Base-by-base conservation (phyloP, 768 basidiomycete genomes). In the Auriscalpium vulgare region DNA sequence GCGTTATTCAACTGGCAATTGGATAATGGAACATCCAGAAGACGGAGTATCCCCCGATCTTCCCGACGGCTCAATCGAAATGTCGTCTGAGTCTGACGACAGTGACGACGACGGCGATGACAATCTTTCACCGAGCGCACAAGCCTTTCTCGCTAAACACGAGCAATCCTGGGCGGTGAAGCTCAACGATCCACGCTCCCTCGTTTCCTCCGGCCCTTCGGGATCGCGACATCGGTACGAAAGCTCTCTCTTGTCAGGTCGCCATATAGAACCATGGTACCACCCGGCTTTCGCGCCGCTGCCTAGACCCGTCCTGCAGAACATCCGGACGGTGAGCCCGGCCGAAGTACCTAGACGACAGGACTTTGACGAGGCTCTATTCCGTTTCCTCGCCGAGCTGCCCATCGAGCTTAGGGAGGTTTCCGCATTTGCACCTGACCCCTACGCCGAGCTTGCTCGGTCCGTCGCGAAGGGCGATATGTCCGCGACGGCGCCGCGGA, bases 271-370 rank as follows among this genome's bases (percentile, higher is more conserved):
- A 60, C 80, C 82, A 4, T 87, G 86, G 86, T 66, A 61, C 49
- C 77, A 84, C 59, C 74, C 77, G 3, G 68, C 75, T 10, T 87
- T 86, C 63, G 74, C 78, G 23, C 78, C 84, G 2, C 79, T 88
- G 50, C 85, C 85, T 3, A 73, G 79, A 49, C 66, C 70, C 59
- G 73, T 88, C 56, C 63, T 78, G 60, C 70, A 85, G 66, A 68
- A 79, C 62, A 75, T 94, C 63, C 69, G 67, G 49, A 72, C 71
- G 23, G 72, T 82, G 46, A 78, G 77, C 62, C 74, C 78, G 19
- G 72, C 75, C 43, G 83, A 85, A 62, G 81, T 87, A 78, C 85
- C 86, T 4, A 72, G 69, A 47, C 75, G 82, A 38, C 70, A 71
- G 23, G 71, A 71, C 16, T 87, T 82, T 57, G 79, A 85, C 45